Percentiles rank a stretch among this genome's conserved stretches.
Conservation (phyloP, 2,329 filamentous ascomycete genomes). For the Purpureocillium takamizusanense region DNA sequence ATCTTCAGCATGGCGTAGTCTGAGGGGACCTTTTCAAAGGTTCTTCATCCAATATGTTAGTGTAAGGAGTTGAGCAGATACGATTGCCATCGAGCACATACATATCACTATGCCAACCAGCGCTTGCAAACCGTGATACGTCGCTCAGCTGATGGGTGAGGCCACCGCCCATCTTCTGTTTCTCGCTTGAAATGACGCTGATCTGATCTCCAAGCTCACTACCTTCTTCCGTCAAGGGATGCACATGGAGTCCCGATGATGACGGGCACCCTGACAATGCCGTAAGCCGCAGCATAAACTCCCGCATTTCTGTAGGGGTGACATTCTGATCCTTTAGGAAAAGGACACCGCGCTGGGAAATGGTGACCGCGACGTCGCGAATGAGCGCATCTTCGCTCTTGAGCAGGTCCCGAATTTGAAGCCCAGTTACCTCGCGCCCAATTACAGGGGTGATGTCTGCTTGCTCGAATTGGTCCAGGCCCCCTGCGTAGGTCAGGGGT, state of each 20-base stretch:
- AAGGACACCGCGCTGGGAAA: slow-evolving; percentile 28
- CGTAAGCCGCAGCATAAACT: slow-evolving; percentile 25
- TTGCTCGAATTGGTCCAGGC: slow-evolving; percentile 27
- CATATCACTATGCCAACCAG: slow-evolving; percentile 44
- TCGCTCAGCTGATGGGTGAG: slow-evolving; percentile 41
- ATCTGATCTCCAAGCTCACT: slow-evolving; percentile 46
- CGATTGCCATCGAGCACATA: too few relatives aligned
- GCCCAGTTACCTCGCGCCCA: slow-evolving; percentile 35
- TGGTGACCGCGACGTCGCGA: slow-evolving; percentile 44
- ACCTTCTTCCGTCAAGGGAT: slow-evolving; percentile 42
- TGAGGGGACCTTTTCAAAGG: slow-evolving; percentile 48
- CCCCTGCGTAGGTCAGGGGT: slow-evolving; percentile 30
- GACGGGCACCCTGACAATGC: slow-evolving; percentile 26
- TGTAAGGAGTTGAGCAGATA: too few relatives aligned
- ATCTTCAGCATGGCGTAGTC: slow-evolving; percentile 55
- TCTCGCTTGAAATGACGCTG: slow-evolving; percentile 45
- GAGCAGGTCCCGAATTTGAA: slow-evolving; percentile 24
- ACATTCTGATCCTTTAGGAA: slow-evolving; percentile 27
- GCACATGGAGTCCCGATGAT: slow-evolving; percentile 42
- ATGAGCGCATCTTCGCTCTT: slow-evolving; percentile 34
- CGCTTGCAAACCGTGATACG: slow-evolving; percentile 35
- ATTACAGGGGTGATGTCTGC: slow-evolving; percentile 38
- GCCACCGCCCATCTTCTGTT: slow-evolving; percentile 44
- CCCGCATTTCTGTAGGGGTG: slow-evolving; percentile 26
- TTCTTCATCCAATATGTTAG: slow-evolving; percentile 12